Evolutionary conservation across 1,139 yeast genomes (phyloP).

Genomic region (Saccharomyces hybrid): DNA sequence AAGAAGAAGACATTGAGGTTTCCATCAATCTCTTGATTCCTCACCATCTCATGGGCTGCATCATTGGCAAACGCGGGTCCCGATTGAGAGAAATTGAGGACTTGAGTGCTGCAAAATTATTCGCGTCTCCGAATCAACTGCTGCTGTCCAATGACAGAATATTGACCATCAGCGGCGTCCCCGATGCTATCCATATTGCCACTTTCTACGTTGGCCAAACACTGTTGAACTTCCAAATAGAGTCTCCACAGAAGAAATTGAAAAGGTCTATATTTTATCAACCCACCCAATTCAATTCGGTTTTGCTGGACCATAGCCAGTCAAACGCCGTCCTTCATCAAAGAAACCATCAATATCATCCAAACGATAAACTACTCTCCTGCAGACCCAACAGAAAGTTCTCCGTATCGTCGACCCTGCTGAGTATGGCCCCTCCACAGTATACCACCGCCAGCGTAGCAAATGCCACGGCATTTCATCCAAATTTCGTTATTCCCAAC

Average conservation of each 20-base stretch:
- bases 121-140: conserved; percentile 68
- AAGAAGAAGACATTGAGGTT: conserved; percentile 41
- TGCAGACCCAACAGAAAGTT: conserved; percentile 13
- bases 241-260: conserved; percentile 35
- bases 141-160: conserved; percentile 82
- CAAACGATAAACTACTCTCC: conserved; percentile 17
- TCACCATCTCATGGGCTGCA: conserved; percentile 72
- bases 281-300: conserved; percentile 41
- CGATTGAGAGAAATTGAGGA: conserved; percentile 79
- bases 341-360: conserved; percentile 24
- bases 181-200: conserved; percentile 84
- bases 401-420: conserved; percentile 6
- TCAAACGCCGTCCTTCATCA: conserved; percentile 16
- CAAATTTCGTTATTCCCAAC: conserved; percentile 24
- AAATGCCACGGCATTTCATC: conserved; percentile 23
- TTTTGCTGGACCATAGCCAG: conserved; percentile 7
- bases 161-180: conserved; percentile 67
- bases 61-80: conserved; percentile 74
- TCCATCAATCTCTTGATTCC: conserved; percentile 62
- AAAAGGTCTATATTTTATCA: conserved; percentile 54
- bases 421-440: conserved; percentile 7
- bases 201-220: conserved; percentile 66
- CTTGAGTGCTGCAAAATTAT: conserved; percentile 69
- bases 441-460: conserved; percentile 26
- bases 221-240: conserved; percentile 51